phyloP scores from a whole-genome alignment of 1,284 basidiomycete genomes.

The Marasmius sp. region DNA sequence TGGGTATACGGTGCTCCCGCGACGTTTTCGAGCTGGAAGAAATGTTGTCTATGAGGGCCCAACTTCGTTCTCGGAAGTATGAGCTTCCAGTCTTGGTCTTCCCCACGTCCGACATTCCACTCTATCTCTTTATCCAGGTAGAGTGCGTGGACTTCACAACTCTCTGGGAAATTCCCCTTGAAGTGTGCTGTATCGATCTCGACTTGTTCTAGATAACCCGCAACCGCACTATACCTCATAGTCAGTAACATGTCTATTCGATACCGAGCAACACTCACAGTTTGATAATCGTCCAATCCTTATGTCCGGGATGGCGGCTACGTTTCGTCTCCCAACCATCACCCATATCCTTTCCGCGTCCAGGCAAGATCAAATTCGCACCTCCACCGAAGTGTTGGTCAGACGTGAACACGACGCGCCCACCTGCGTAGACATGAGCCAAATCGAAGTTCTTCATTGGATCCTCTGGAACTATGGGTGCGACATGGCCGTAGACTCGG shows the following conservation, averaged over 20 bases:
- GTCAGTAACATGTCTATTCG: constrained; percentile 7
- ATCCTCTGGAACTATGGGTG: constrained; percentile 59
- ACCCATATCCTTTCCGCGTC: constrained; percentile 89
- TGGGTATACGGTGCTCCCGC: constrained; percentile 71
- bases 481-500: constrained; percentile 83
- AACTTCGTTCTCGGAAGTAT: constrained; percentile 80
- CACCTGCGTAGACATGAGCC: constrained; percentile 90
- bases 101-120: constrained; percentile 36
- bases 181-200: constrained; percentile 97
- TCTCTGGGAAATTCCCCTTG: constrained; percentile 95
- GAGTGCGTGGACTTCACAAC: constrained; percentile 79
- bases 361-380: constrained; percentile 88
- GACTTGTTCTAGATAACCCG: constrained; percentile 73
- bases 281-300: constrained; percentile 90
- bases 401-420: constrained; percentile 74
- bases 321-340: constrained; percentile 99
- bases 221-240: constrained; percentile 49
- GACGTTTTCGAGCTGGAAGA: constrained; percentile 76
- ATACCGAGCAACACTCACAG: constrained; percentile 54
- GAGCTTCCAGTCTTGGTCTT: constrained; percentile 65
- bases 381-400: constrained; percentile 97
- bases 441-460: constrained; percentile 69
- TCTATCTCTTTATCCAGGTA: constrained; percentile 43
- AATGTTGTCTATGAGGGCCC: constrained; percentile 89
- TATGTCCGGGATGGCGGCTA: constrained; percentile 76